Conservation (phyloP, 768 basidiomycete species). For the Lentinula sp. region DNA sequence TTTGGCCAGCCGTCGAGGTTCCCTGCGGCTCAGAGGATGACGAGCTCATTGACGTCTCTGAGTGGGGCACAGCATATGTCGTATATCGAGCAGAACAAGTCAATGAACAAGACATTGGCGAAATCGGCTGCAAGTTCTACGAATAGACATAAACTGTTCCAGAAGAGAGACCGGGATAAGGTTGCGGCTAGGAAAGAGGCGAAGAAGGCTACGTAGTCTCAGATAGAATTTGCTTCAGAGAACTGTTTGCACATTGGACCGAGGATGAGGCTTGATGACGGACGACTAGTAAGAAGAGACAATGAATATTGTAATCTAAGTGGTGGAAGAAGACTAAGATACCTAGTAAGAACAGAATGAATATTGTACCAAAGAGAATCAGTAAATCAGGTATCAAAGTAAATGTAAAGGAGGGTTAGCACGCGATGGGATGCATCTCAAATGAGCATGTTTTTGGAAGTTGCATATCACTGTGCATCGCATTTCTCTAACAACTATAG, state of each 20-base stretch:
- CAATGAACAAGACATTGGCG: slow-evolving; percentile 77
- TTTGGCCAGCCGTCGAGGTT: slow-evolving; percentile 66
- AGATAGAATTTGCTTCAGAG: background rate
- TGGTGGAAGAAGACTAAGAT: too few relatives aligned
- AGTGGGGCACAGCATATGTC: slow-evolving; percentile 92
- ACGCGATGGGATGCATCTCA: too few relatives aligned
- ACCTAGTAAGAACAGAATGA: too few relatives aligned
- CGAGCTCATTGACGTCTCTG: slow-evolving; percentile 75
- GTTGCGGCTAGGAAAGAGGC: slow-evolving; percentile 46
- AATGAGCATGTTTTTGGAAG: too few relatives aligned
- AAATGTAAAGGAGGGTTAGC: too few relatives aligned
- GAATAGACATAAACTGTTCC: slow-evolving; percentile 72
- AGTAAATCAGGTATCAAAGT: too few relatives aligned
- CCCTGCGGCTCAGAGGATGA: slow-evolving; percentile 68
- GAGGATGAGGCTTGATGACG: too few relatives aligned
- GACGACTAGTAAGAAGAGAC: too few relatives aligned
- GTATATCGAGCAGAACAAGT: slow-evolving; percentile 89
- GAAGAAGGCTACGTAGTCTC: background rate
- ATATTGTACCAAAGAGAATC: too few relatives aligned
- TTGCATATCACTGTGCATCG: too few relatives aligned
- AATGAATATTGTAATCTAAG: too few relatives aligned
- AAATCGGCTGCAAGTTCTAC: slow-evolving; percentile 23
- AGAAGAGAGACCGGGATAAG: slow-evolving; percentile 76
- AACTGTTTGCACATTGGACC: background rate
- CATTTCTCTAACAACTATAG: too few relatives aligned